Evolutionary conservation across 2,329 filamentous ascomycete genomes (phyloP), one percentile per base, ranked within the genome.

Genomic region (Microdochium nivale): DNA sequence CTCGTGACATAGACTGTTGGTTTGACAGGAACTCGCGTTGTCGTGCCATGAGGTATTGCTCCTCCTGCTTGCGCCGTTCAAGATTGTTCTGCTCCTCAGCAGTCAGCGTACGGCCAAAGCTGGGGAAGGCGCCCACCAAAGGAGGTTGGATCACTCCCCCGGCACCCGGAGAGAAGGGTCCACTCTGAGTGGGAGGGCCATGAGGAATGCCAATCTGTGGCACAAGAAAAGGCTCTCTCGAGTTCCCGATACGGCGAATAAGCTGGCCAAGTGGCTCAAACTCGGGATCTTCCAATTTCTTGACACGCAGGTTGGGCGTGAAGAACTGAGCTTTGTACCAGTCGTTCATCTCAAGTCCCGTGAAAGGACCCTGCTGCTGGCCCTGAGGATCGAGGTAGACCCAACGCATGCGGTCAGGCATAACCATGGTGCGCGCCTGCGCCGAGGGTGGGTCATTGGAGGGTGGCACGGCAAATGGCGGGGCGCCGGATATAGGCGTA

Each of bases 311-410:
- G 60, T 99, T 92, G 0, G 92, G 86, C 0, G 90, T 95, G 70
- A 99, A 99, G 72, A 97, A 99, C 47, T 92, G 91, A 35, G 91
- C 92, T 67, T 97, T 97, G 72, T 97, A 99, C 94, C 94, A 99
- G 62, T 99, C 95, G 60, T 99, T 95, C 94, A 99, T 99, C 69
- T 99, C 94, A 49, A 99, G 74, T 1, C 94, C 94, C 37, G 90
- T 96, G 71, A 94, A 99, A 0, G 94, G 94, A 0, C 94, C 94
- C 65, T 99, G 94, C 5, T 90, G 86, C 55, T 89, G 87, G 23
- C 90, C 90, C 65, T 95, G 89, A 4, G 94, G 94, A 65, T 99
- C 94, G 50, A 95, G 84, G 65, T 99, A 99, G 19, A 96, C 92
- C 94, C 94, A 99, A 61, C 92, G 81, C 90, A 99, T 99, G 14